Evolutionary conservation across 306 rosid genomes (phyloP).

Genomic region (Ochetophila trinervis): DNA sequence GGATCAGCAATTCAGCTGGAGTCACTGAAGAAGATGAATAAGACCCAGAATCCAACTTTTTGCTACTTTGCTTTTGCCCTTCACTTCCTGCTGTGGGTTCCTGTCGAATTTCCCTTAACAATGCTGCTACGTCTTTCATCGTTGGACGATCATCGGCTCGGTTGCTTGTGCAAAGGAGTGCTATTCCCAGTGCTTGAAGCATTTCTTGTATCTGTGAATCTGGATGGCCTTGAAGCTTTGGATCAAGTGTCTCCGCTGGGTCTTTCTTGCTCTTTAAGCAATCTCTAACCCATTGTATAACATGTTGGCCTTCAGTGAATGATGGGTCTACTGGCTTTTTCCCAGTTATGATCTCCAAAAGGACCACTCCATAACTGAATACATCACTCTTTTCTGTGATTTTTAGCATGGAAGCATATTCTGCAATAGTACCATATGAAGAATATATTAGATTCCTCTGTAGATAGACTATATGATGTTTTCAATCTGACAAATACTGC

Average conservation of each 20-base stretch:
- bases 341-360: constrained; percentile 79
- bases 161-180: constrained; percentile 68
- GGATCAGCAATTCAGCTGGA: constrained; percentile 55
- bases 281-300: constrained; percentile 75
- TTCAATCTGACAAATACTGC: too few relatives aligned
- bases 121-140: constrained; percentile 88
- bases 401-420: constrained; percentile 75
- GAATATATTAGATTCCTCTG: neutral
- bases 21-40: constrained; percentile 48
- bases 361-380: constrained; percentile 83
- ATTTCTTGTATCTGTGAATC: constrained; percentile 77
- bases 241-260: constrained; percentile 65
- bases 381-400: constrained; percentile 84
- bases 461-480: too few relatives aligned
- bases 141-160: constrained; percentile 83
- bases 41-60: constrained; percentile 33
- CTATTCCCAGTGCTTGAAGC: constrained; percentile 75
- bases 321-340: constrained; percentile 78
- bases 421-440: constrained; percentile 33
- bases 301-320: constrained; percentile 67
- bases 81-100: constrained; percentile 46
- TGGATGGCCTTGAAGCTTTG: constrained; percentile 69
- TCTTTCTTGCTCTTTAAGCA: constrained; percentile 70
- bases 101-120: constrained; percentile 62
- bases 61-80: constrained; percentile 41